Evolutionary conservation across 257 asterid species (phyloP), one percentile per base, ranked within the genome.

Genomic region (Scutellaria barbata): DNA sequence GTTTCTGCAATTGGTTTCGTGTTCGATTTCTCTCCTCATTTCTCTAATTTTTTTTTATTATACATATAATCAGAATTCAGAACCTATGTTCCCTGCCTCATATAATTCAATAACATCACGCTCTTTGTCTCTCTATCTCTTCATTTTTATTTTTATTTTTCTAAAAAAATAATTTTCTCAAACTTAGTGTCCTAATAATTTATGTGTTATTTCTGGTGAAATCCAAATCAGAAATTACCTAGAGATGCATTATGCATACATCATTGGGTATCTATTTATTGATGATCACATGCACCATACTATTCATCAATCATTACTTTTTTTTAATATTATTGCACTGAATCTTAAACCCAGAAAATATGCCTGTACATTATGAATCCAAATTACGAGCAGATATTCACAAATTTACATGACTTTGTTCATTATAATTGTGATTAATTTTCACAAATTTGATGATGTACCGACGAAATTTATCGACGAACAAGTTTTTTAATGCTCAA

Each of bases 21-120:
- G 83, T 74, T 79, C 57, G 54, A 74, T 69, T 79, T 69, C n/a
- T 58, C 63, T 56, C 80, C 83, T 33, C 71, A 79, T 8, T 59
- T 55, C 35, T 56, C 10, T 0, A 8, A 10, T 41, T 37, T 18
- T 55, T 53, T 54, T 18, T 10, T 17, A 54, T 69, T 78, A 20
- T 20, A 20, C 2, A 57, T 35, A 41, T n/a, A n/a, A n/a, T n/a
- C n/a, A n/a, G n/a, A n/a, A n/a, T n/a, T 63, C 64, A 0, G 13
- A 39, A 42, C 30, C 16, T 14, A 55, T 33, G 14, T 41, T 41
- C 17, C 47, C 56, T 69, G 60, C 53, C 68, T 52, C 75, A 62
- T 22, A 22, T 0, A 22, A 39, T 33, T 67, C 11, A 74, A 59
- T 67, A 40, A 4, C 63, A 69, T 48, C 71, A 59, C 72, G 51